Conservation (phyloP, 768 basidiomycete species). For the Phanerodontia chrysosporium region DNA sequence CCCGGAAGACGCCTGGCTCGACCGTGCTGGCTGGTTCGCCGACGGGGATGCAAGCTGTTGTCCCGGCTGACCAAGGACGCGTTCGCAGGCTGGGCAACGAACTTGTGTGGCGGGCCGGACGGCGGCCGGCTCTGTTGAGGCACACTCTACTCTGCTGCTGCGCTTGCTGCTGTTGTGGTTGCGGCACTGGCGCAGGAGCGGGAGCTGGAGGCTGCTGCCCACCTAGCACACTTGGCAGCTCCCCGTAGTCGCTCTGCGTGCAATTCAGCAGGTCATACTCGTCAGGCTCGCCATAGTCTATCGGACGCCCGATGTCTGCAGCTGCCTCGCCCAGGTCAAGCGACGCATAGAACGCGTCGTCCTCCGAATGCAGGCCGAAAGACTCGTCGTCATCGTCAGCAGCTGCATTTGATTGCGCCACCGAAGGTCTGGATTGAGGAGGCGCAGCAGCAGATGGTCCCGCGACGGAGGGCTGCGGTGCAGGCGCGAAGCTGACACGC, state of each 20-base stretch:
- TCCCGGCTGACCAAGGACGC: no score
- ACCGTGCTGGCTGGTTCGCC: not conserved
- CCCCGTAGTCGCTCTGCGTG: not conserved
- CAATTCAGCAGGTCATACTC: not conserved
- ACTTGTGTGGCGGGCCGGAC: not conserved
- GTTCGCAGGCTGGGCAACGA: not conserved
- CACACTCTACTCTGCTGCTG: not conserved
- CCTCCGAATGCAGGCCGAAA: slow-evolving; percentile 57
- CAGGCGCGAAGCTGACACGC: slow-evolving; percentile 9
- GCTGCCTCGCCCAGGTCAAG: slow-evolving; percentile 39
- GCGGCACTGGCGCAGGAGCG: not conserved
- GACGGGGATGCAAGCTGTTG: not conserved
- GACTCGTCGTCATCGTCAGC: slow-evolving; percentile 35
- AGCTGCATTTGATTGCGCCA: slow-evolving; percentile 10
- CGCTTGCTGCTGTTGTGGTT: not conserved
- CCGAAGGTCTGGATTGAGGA: slow-evolving; percentile 4
- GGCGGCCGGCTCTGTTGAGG: not conserved
- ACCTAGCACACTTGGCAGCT: slow-evolving; percentile 3
- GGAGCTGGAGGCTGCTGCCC: not conserved
- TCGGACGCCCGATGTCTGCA: slow-evolving; percentile 30
- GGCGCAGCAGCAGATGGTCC: slow-evolving; percentile 3
- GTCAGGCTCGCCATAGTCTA: slow-evolving; percentile 36
- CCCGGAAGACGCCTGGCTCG: slow-evolving; percentile 5
- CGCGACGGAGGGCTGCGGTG: not conserved
- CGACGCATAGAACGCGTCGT: slow-evolving; percentile 59